Conservation (phyloP, 345 rosid species). For the Eucalyptus marginata region DNA sequence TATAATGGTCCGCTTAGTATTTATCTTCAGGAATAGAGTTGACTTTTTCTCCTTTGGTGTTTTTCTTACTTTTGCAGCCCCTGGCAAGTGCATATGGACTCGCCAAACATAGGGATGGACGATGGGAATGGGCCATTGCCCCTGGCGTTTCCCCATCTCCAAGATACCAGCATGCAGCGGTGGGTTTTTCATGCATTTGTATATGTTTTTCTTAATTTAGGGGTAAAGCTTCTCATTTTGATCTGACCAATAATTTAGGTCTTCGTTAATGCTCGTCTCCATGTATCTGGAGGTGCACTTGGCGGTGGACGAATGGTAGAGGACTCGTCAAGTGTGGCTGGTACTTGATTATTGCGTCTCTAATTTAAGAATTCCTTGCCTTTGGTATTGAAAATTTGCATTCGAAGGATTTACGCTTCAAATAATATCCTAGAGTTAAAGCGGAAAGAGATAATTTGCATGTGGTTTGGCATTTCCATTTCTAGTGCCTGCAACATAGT, state of each 20-base stretch:
- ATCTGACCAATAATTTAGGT: slow-evolving; percentile 31
- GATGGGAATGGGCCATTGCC: slow-evolving; percentile 99
- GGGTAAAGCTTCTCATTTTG: background rate
- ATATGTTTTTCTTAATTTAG: background rate
- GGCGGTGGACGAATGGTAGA: slow-evolving; percentile 99
- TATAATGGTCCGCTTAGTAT: background rate
- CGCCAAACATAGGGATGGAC: slow-evolving; percentile 98
- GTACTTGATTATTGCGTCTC: slow-evolving; percentile 19
- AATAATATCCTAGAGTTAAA: background rate
- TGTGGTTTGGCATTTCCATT: background rate
- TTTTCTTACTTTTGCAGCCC: slow-evolving; percentile 42
- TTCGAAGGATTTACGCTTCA: background rate
- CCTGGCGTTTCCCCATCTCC: slow-evolving; percentile 99
- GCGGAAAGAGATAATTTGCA: background rate
- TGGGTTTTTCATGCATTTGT: slow-evolving; percentile 18
- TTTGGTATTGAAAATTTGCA: background rate
- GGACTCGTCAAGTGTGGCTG: slow-evolving; percentile 98
- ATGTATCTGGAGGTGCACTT: slow-evolving; percentile 99
- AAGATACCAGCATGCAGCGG: slow-evolving; percentile 99
- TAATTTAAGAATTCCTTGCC: background rate
- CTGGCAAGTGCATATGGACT: slow-evolving; percentile 97
- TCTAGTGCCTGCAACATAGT: background rate
- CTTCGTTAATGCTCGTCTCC: slow-evolving; percentile 97
- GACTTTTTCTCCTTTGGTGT: background rate
- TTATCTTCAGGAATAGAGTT: background rate